phyloP scores from a whole-genome alignment of 2,329 filamentous ascomycete species.

The Colletotrichum sp. region DNA sequence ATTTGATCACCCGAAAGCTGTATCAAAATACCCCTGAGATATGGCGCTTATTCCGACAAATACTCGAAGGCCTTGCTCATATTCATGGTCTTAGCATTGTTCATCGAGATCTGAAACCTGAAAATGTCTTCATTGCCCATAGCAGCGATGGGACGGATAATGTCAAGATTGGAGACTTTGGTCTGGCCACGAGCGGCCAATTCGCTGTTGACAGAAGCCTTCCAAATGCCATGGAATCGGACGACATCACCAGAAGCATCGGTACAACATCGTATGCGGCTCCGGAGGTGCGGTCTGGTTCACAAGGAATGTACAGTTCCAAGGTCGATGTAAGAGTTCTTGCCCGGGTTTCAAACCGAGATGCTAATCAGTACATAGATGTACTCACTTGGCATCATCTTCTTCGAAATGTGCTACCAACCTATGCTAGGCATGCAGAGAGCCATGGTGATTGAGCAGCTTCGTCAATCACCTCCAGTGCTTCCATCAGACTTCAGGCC shows the following conservation, averaged over 20 bases:
- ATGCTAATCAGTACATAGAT: slow-evolving; percentile 58
- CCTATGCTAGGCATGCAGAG: slow-evolving; percentile 69
- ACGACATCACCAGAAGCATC: slow-evolving; percentile 74
- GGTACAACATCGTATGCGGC: slow-evolving; percentile 91
- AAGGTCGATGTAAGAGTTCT: slow-evolving; percentile 79
- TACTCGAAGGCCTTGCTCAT: slow-evolving; percentile 87
- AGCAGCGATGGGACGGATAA: slow-evolving; percentile 78
- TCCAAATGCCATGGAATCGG: slow-evolving; percentile 46
- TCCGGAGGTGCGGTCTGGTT: slow-evolving; percentile 82
- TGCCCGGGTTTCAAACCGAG: not conserved
- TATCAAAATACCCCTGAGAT: slow-evolving; percentile 77
- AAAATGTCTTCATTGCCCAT: slow-evolving; percentile 88
- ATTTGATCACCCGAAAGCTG: slow-evolving; percentile 80
- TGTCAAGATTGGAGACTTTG: slow-evolving; percentile 96
- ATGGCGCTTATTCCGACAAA: slow-evolving; percentile 90
- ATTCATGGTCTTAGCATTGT: slow-evolving; percentile 93
- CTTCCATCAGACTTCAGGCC: slow-evolving; percentile 77
- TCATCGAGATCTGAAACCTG: slow-evolving; percentile 94
- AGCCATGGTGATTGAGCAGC: slow-evolving; percentile 66
- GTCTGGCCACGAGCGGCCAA: slow-evolving; percentile 88
- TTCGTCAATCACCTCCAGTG: slow-evolving; percentile 70
- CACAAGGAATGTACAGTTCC: slow-evolving; percentile 80
- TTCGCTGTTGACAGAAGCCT: slow-evolving; percentile 64
- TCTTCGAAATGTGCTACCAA: slow-evolving; percentile 94
- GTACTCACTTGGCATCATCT: slow-evolving; percentile 96